A percentile compares a stretch with the other conserved stretches of the same genome.
Evolutionary conservation across 2,329 filamentous ascomycete species (phyloP).

Genomic region (Sclerotinia minor): DNA sequence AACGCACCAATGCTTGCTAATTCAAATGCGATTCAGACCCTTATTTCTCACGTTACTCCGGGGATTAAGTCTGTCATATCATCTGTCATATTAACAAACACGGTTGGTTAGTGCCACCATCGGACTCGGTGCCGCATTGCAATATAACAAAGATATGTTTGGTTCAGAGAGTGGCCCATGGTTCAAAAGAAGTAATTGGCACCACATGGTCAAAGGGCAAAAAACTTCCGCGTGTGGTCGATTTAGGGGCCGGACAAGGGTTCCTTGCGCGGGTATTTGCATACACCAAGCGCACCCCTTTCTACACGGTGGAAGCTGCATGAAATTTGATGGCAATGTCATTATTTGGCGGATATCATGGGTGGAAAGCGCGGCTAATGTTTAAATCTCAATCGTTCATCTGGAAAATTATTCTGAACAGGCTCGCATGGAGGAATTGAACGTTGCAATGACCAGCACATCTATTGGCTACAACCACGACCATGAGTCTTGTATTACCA

Average conservation of each 20-base stretch:
- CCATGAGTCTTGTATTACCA: not conserved
- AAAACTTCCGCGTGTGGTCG: not conserved
- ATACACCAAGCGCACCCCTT: conserved; percentile 10
- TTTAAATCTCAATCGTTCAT: conserved; percentile 1
- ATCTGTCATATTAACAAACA: not conserved
- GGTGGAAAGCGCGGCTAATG: conserved; percentile 12
- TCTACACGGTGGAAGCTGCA: conserved; percentile 10
- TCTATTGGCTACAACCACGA: not conserved
- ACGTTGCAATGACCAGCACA: not conserved
- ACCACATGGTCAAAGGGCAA: not conserved
- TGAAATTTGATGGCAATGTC: not conserved
- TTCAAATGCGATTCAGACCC: too few species aligned
- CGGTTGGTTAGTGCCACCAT: not conserved
- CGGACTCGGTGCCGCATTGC: conserved; percentile 7
- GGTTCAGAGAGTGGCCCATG: conserved; percentile 1
- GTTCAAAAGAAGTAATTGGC: not conserved
- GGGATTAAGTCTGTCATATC: not conserved
- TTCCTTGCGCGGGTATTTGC: conserved; percentile 9
- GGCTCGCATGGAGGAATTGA: not conserved
- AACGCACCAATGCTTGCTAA: not conserved
- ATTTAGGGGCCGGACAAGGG: not conserved
- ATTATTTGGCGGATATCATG: not conserved
- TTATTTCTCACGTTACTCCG: not conserved
- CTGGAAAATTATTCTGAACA: not conserved
- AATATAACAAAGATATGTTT: conserved; percentile 1